phyloP scores from a whole-genome alignment of 257 asterid genomes.

The Anisodus tanguticus region DNA sequence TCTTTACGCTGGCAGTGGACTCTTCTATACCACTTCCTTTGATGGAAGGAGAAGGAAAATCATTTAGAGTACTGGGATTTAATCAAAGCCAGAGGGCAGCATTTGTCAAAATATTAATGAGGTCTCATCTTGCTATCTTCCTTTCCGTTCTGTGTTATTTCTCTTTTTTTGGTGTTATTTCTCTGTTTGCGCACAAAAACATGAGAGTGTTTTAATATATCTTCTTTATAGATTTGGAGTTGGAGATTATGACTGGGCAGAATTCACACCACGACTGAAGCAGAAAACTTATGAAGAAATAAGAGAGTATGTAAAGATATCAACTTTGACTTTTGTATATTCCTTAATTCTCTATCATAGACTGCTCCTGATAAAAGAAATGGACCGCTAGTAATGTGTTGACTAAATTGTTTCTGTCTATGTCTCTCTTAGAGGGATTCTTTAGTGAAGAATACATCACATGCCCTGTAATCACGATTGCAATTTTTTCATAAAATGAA shows the following conservation, averaged over 20 bases:
- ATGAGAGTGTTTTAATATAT: constrained; percentile 23
- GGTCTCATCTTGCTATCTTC: constrained; percentile 25
- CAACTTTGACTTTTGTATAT: constrained; percentile 1
- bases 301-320: constrained; percentile 60
- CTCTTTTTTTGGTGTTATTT: constrained; percentile 20
- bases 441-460: constrained; percentile 18
- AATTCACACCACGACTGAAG: constrained; percentile 80
- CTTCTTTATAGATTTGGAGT: constrained; percentile 69
- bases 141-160: constrained; percentile 23
- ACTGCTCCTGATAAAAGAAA: constrained; percentile 18
- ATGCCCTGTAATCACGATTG: constrained; percentile 9
- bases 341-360: neutral
- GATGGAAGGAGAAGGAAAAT: constrained; percentile 98
- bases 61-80: constrained; percentile 84
- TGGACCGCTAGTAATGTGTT: neutral
- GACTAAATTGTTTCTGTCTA: neutral
- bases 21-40: constrained; percentile 74
- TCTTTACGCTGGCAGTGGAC: constrained; percentile 45
- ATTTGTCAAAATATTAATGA: constrained; percentile 77
- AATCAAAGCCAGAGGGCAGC: constrained; percentile 87
- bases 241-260: constrained; percentile 88
- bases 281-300: constrained; percentile 84
- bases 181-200: constrained; percentile 27
- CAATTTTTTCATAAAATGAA: neutral
- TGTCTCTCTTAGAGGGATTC: neutral